A percentile compares a stretch with the other conserved stretches of the same genome.
These are phyloP conservation scores for Entrophospora sp. DNA, from an alignment of 192 early-diverging fungal genomes.

Conservation along the genomic window DNA sequence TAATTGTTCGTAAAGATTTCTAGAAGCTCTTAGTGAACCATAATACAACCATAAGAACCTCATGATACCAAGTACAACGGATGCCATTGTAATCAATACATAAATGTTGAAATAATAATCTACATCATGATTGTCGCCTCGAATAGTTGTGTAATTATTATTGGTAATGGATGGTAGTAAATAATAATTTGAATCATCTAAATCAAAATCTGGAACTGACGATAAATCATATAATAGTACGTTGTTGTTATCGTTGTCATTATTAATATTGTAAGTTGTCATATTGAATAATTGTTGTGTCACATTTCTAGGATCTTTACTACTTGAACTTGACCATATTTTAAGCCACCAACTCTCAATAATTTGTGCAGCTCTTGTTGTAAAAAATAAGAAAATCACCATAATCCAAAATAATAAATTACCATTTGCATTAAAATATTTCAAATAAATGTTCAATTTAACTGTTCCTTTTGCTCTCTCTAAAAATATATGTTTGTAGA, in stretches of 20 bases:
- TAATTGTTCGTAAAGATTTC: constrained; percentile 43
- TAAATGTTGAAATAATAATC: constrained; percentile 57
- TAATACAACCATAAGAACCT: constrained; percentile 30
- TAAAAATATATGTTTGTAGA: background rate
- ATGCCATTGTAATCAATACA: constrained; percentile 42
- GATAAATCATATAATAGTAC: background rate
- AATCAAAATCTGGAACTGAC: background rate
- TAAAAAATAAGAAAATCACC: constrained; percentile 33
- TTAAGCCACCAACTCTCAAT: constrained; percentile 27
- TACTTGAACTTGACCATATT: background rate
- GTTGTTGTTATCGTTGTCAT: background rate
- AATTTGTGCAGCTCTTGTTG: constrained; percentile 30
- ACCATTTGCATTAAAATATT: constrained; percentile 66
- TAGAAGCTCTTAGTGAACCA: constrained; percentile 47
- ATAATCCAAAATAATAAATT: constrained; percentile 51
- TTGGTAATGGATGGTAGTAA: no score
- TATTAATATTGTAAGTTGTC: background rate
- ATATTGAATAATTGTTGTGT: background rate
- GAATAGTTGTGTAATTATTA: no score
- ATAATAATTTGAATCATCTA: background rate
- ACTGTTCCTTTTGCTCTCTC: constrained; percentile 77
- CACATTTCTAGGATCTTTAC: background rate
- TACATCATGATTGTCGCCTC: constrained; percentile 29
- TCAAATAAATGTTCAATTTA: constrained; percentile 58
- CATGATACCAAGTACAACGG: constrained; percentile 28